A percentile compares a stretch with the other conserved stretches of the same genome.
These are phyloP conservation scores for Piper longum DNA, from an alignment of 164 flowering plant species.

Conservation along the genomic window DNA sequence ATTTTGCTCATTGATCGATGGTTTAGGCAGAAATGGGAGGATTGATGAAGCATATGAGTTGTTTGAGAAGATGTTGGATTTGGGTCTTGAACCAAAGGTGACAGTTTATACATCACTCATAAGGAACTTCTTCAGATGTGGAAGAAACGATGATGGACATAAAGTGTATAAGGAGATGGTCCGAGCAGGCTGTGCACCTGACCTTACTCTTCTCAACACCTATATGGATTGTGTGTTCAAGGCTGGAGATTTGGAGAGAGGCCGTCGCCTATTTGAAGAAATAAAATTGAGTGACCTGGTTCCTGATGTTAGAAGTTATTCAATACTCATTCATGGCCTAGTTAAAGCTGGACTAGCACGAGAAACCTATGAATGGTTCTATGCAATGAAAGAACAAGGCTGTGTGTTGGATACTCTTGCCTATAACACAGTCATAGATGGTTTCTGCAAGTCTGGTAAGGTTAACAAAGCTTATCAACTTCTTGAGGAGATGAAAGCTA, in stretches of 20 bases:
- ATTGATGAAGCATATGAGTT: conserved; percentile 78
- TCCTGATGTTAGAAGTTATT: conserved; percentile 74
- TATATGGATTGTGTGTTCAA: conserved; percentile 97
- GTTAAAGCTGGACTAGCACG: conserved; percentile 71
- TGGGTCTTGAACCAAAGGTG: conserved; percentile 39
- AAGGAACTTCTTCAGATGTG: conserved; percentile 45
- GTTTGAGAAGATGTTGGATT: conserved; percentile 73
- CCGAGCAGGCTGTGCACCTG: conserved; percentile 46
- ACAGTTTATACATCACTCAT: conserved; percentile 50
- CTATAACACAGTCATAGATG: conserved; percentile 79
- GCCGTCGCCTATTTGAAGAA: conserved; percentile 63
- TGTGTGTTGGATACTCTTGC: conserved; percentile 60
- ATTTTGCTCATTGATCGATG: conserved; percentile 78
- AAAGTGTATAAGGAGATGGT: conserved; percentile 85
- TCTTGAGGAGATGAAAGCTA: conserved; percentile 81
- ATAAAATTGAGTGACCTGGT: conserved; percentile 48
- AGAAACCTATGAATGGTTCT: conserved; percentile 59
- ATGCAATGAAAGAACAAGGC: conserved; percentile 83
- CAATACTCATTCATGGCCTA: conserved; percentile 74
- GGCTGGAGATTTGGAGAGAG: conserved; percentile 73
- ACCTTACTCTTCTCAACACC: conserved; percentile 64
- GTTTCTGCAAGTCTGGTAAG: conserved; percentile 89
- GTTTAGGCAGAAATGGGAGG: conserved; percentile 59
- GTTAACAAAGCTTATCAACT: conserved; percentile 85
- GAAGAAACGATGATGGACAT: conserved; percentile 84